phyloP scores from a whole-genome alignment of 1,284 basidiomycete genomes.

The Ceratobasidium theobromae region DNA sequence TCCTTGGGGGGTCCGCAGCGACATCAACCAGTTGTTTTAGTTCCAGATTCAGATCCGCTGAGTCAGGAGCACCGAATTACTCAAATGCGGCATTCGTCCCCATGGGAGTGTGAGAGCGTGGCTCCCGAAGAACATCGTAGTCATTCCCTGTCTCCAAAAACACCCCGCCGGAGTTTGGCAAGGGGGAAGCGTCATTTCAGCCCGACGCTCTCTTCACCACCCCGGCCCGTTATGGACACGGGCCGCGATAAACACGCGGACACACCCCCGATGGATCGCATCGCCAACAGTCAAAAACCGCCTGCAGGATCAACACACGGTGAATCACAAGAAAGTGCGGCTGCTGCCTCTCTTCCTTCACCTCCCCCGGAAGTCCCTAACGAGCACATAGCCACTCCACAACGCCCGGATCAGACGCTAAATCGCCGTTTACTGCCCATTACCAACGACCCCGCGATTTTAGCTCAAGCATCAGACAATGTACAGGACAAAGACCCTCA shows the following conservation, averaged over 20 bases:
- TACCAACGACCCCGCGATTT: neutral
- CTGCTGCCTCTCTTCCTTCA: constrained; percentile 31
- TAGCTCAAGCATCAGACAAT: neutral
- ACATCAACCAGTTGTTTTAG: constrained; percentile 11
- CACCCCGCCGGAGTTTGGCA: neutral
- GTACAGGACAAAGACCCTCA: neutral
- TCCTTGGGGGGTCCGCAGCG: neutral
- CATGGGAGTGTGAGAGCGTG: constrained; percentile 27
- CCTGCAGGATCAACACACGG: neutral
- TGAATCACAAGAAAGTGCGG: constrained; percentile 17
- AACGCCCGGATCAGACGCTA: neutral
- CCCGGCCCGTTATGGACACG: neutral
- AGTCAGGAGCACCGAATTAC: constrained; percentile 4
- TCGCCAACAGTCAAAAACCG: neutral
- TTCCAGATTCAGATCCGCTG: constrained; percentile 22
- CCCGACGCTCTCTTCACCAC: constrained; percentile 10
- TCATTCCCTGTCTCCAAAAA: neutral
- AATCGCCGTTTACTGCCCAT: neutral
- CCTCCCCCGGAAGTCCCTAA: constrained; percentile 23
- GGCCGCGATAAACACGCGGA: neutral
- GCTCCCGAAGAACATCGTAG: neutral
- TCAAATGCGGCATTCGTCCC: constrained; percentile 10
- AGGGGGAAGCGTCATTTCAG: constrained; percentile 17
- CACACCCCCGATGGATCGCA: neutral
- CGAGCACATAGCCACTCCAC: neutral